Conservation (phyloP, 192 early-diverging fungal genomes). For the Cetraspora pellucida region DNA sequence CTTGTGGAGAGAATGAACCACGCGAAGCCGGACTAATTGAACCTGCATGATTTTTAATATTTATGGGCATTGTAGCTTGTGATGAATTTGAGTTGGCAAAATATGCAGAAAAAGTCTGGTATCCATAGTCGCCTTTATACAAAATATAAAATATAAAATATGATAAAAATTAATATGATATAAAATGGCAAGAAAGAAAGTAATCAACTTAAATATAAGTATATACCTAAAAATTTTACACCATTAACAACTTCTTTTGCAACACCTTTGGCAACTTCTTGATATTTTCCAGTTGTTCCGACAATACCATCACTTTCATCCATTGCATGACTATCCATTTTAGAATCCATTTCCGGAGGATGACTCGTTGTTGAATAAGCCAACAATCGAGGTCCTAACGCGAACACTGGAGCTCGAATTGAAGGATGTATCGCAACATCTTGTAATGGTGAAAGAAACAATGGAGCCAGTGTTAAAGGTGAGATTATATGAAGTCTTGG, state of each 20-base stretch:
- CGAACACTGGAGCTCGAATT: conserved; percentile 52
- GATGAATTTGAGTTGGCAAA: conserved; percentile 35
- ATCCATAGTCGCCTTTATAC: conserved; percentile 57
- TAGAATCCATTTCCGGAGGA: conserved; percentile 38
- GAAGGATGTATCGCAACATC: conserved; percentile 52
- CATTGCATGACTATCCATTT: conserved; percentile 41
- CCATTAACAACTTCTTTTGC: conserved; percentile 80
- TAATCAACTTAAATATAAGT: background rate
- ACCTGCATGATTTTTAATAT: conserved; percentile 16
- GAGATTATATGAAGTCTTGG: conserved; percentile 56
- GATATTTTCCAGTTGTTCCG: conserved; percentile 58
- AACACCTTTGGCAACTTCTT: conserved; percentile 57
- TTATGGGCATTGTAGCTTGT: conserved; percentile 33
- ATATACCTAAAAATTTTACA: conserved; percentile 69
- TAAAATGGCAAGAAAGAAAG: no score
- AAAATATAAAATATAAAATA: background rate
- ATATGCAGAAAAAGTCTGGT: conserved; percentile 68
- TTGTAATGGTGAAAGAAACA: conserved; percentile 44
- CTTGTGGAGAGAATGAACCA: conserved; percentile 10
- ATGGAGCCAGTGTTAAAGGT: conserved; percentile 45
- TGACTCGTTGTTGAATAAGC: conserved; percentile 68
- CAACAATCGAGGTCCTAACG: conserved; percentile 65
- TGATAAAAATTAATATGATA: background rate
- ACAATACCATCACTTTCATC: conserved; percentile 40
- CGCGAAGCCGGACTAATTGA: conserved; percentile 9